Percentiles rank a stretch among this genome's conserved stretches.
Conservation (phyloP, 192 early-diverging fungal species). For the Pilaira anomala region DNA sequence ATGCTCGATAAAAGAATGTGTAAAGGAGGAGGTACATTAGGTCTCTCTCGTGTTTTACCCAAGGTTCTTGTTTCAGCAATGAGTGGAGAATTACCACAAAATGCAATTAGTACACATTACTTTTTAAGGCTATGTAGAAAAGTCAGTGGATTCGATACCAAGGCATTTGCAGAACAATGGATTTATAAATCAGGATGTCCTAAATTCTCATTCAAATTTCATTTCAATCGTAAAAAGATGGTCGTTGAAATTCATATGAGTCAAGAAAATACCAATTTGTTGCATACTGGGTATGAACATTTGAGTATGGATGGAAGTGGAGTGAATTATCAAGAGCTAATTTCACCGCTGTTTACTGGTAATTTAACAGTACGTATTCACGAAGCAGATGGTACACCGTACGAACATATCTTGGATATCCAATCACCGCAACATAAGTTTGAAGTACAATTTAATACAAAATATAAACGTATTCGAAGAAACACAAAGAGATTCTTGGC, state of each 20-base stretch:
- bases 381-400: slow-evolving; percentile 80
- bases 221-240: slow-evolving; percentile 96
- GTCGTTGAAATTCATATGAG: slow-evolving; percentile 85
- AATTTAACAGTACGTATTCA: slow-evolving; percentile 73
- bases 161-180: slow-evolving; percentile 91
- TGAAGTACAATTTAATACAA: slow-evolving; percentile 94
- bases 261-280: slow-evolving; percentile 65
- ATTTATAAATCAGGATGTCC: slow-evolving; percentile 90
- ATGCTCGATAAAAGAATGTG: slow-evolving; percentile 88
- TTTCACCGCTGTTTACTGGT: slow-evolving; percentile 49
- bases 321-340: slow-evolving; percentile 23
- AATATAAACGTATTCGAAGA: slow-evolving; percentile 93
- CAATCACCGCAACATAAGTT: slow-evolving; percentile 70
- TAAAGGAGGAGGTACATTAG: slow-evolving; percentile 69
- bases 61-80: slow-evolving; percentile 75
- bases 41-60: slow-evolving; percentile 73
- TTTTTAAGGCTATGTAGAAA: slow-evolving; percentile 83
- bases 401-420: slow-evolving; percentile 82
- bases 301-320: slow-evolving; percentile 8
- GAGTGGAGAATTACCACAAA: slow-evolving; percentile 59
- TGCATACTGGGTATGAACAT: not conserved
- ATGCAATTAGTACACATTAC: slow-evolving; percentile 62
- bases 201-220: slow-evolving; percentile 73
- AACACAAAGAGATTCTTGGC: slow-evolving; percentile 72
- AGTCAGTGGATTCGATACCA: slow-evolving; percentile 76